Evolutionary conservation across 257 asterid species (phyloP).

Genomic region (Plectranthus barbatus): DNA sequence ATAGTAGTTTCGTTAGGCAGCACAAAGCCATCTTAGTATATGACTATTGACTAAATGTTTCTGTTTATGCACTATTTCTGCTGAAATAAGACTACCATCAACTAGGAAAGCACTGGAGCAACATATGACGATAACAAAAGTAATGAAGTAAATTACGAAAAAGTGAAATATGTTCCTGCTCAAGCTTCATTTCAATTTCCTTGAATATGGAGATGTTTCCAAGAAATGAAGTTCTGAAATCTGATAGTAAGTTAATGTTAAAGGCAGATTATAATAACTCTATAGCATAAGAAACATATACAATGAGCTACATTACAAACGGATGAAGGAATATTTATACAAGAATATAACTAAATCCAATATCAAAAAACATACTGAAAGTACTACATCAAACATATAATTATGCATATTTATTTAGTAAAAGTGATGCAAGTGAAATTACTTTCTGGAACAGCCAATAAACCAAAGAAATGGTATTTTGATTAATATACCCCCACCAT

Average conservation of each 20-base stretch:
- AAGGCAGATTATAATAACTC: too few relatives aligned
- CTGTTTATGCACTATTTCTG: neutral
- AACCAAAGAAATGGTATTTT: neutral
- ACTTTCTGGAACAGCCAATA: neutral
- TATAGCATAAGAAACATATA: too few relatives aligned
- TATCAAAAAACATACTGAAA: neutral
- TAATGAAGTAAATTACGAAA: too few relatives aligned
- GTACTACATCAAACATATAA: neutral
- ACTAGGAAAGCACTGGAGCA: neutral
- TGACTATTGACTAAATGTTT: neutral
- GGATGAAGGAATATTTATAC: too few relatives aligned
- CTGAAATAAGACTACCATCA: neutral
- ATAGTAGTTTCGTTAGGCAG: too few relatives aligned
- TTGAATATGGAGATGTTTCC: conserved; percentile 65
- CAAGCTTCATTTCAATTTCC: conserved; percentile 76
- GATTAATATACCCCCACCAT: too few relatives aligned
- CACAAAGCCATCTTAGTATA: too few relatives aligned
- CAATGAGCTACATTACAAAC: too few relatives aligned
- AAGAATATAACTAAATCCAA: neutral
- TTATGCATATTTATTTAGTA: neutral
- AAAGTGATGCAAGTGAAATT: neutral
- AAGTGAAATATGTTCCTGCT: conserved; percentile 57
- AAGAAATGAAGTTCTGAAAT: conserved; percentile 64
- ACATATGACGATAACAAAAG: neutral
- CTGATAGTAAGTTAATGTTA: too few relatives aligned